Conservation (phyloP, 2,329 filamentous ascomycete genomes). For the Mycosphaerella sp. region DNA sequence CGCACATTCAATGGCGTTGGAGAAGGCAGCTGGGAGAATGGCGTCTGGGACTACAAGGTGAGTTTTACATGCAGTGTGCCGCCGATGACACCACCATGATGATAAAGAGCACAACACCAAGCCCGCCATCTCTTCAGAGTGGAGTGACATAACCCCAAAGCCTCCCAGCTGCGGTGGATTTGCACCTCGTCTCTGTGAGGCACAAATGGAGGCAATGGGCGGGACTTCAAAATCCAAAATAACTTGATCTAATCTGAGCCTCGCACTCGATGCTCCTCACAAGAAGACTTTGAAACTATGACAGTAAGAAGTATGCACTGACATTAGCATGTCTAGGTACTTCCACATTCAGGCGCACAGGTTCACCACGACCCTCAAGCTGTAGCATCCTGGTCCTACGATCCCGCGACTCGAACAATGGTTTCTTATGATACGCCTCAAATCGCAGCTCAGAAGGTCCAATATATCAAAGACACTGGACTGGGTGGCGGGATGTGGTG, state of each 20-base stretch:
- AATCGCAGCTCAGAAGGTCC: conserved; percentile 63
- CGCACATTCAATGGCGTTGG: conserved; percentile 64
- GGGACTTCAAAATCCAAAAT: conserved; percentile 16
- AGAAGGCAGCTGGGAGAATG: conserved; percentile 74
- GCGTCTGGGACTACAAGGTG: conserved; percentile 79
- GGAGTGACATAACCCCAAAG: conserved; percentile 10
- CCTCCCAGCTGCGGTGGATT: conserved; percentile 15
- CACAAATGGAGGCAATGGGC: conserved; percentile 16
- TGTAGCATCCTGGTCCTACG: conserved; percentile 72
- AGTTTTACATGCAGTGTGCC: conserved; percentile 3
- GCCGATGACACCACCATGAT: conserved; percentile 37
- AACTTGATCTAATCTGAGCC: conserved; percentile 39
- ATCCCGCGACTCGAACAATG: conserved; percentile 56
- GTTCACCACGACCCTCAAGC: conserved; percentile 59
- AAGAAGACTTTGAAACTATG: neutral
- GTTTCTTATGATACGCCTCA: conserved; percentile 68
- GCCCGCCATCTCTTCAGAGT: conserved; percentile 11
- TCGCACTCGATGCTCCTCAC: neutral
- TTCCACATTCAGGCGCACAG: conserved; percentile 62
- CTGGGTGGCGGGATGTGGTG: conserved; percentile 97
- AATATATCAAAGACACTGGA: conserved; percentile 59
- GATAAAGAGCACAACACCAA: conserved; percentile 22
- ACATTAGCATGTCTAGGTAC: conserved; percentile 37
- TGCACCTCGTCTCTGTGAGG: conserved; percentile 5
- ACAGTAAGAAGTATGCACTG: neutral